Conservation (phyloP, 108 stramenopile genomes). For the Skeletonema costatum region DNA sequence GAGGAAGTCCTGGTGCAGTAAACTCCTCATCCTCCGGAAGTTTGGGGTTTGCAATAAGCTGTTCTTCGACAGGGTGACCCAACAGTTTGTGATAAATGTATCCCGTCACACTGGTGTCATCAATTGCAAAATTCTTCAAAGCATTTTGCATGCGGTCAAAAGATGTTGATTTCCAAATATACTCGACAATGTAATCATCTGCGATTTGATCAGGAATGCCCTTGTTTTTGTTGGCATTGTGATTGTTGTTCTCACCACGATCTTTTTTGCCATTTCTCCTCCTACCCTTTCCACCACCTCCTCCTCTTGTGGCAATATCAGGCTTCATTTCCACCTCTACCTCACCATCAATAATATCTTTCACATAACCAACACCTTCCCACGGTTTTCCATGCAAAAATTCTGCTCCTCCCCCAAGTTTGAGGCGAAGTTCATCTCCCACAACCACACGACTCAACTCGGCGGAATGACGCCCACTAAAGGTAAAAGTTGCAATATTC, state of each 20-base stretch:
- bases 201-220: slow-evolving; percentile 81
- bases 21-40: slow-evolving; percentile 66
- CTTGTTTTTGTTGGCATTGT: slow-evolving; percentile 5
- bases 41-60: slow-evolving; percentile 76
- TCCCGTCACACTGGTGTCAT: slow-evolving; percentile 95
- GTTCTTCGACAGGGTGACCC: slow-evolving; percentile 97
- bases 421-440: slow-evolving; percentile 94
- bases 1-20: slow-evolving; percentile 93
- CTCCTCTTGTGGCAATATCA: slow-evolving; percentile 36
- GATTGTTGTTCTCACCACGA: slow-evolving; percentile 4
- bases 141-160: slow-evolving; percentile 99
- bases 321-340: slow-evolving; percentile 84
- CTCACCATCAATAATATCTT: slow-evolving; percentile 91
- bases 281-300: slow-evolving; percentile 18
- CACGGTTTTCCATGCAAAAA: slow-evolving; percentile 85
- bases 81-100: slow-evolving; percentile 97
- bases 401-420: slow-evolving; percentile 77
- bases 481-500: slow-evolving; percentile 84
- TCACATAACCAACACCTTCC: slow-evolving; percentile 93
- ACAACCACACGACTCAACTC: slow-evolving; percentile 85
- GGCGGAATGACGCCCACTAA: slow-evolving; percentile 69
- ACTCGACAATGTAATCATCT: slow-evolving; percentile 93
- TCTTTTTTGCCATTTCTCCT: slow-evolving; percentile 24
- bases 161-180: slow-evolving; percentile 96
- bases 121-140: slow-evolving; percentile 97